Conservation (phyloP, 108 stramenopile genomes). For the Aurantiochytrium sp. region DNA sequence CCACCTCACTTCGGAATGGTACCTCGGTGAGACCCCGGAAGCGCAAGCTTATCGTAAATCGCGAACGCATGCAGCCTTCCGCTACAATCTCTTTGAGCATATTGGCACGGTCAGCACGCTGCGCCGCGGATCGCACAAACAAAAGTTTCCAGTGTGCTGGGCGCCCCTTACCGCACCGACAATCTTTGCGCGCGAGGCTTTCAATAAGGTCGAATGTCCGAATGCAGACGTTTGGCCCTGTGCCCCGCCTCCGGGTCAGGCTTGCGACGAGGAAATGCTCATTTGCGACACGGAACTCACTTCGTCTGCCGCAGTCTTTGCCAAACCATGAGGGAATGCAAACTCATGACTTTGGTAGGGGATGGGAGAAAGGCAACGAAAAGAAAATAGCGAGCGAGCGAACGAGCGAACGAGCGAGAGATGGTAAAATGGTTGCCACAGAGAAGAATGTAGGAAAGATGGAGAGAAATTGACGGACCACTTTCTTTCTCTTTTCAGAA, state of each 20-base stretch:
- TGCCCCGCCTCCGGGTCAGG: neutral
- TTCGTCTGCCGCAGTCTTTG: neutral
- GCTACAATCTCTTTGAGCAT: slow-evolving; percentile 8
- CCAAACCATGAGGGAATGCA: neutral
- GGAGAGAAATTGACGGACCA: too few species aligned
- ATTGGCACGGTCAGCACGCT: neutral
- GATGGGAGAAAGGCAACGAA: too few species aligned
- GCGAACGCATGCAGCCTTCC: neutral
- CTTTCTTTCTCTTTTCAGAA: too few species aligned
- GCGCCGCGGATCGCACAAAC: neutral
- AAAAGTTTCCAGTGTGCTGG: neutral
- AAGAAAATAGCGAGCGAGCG: too few species aligned
- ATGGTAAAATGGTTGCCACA: too few species aligned
- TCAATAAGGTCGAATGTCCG: neutral
- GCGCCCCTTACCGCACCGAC: neutral
- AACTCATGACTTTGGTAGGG: neutral
- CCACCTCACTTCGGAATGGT: neutral
- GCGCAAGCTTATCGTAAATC: neutral
- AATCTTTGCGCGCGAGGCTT: neutral
- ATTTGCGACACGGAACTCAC: neutral
- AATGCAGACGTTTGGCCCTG: slow-evolving; percentile 1
- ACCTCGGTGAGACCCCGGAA: neutral
- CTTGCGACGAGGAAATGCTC: neutral
- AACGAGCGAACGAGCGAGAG: too few species aligned
- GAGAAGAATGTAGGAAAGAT: too few species aligned